Base-by-base conservation (phyloP, 495 filamentous ascomycete genomes). In the Talaromyces liani region DNA sequence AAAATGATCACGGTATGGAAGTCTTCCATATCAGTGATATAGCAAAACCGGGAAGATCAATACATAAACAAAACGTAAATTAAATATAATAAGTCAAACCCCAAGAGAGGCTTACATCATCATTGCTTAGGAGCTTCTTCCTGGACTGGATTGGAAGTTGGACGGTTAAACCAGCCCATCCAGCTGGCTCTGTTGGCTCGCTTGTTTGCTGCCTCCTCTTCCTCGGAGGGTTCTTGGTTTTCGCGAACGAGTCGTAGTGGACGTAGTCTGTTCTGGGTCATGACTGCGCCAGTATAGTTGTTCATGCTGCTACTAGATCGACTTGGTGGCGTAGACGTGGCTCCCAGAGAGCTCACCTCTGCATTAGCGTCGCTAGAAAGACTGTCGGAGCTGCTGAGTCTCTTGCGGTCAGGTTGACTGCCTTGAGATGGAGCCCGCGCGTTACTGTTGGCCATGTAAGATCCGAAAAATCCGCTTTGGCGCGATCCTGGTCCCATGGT, bases 171-270 rank as follows among this genome's bases (percentile, higher is more conserved):
- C 82, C 81, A 85, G n/a, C 74, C 71, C 63, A 88, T 85, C 85
- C 85, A 88, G 66, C 81, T 85, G 49, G 73, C 80, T 55, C 85
- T 71, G 70, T 87, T 87, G 9, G 81, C 83, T 71, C 81, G 84
- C 73, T 84, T 85, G 61, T 80, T 77, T 29, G 79, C 79, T 59
- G 76, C 77, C 59, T 80, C 78, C 41, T 82, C 78, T 53, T 82
- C 80, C 54, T 79, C 75, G 25, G 76, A 72, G 27, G 71, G 63
- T 63, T 82, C 82, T 60, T 77, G 77, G 33, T 79, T 82, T 69
- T 85, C 90, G 75, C 92, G 89, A 61, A 98, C 94, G 10, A 98
- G 81, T 47, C 93, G 80, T 69, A 98, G 76, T 1, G 94, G 94
- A 33, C 94, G 83, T 58, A 95, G 82, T 69, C 91, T 91, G 66